Evolutionary conservation across 2,329 filamentous ascomycete genomes (phyloP).

Genomic region (Talaromyces atroroseus): DNA sequence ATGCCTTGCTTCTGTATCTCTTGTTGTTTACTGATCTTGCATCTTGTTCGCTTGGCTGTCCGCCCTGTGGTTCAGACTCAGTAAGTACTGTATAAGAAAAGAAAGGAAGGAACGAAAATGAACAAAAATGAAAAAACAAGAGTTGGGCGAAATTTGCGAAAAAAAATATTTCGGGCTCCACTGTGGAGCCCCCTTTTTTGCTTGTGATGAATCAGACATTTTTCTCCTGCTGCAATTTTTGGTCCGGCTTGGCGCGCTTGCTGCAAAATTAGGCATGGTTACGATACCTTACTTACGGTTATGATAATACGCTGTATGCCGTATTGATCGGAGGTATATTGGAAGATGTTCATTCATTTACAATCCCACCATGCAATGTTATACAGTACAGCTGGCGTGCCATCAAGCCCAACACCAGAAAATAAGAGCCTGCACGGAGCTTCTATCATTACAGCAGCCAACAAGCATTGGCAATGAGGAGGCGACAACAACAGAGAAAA

Average conservation of each 20-base stretch:
- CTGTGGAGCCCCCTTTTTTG: background rate
- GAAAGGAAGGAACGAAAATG: background rate
- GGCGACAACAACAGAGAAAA: slow-evolving; percentile 16
- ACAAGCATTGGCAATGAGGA: background rate
- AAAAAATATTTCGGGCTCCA: background rate
- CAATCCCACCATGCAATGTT: background rate
- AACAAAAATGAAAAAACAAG: background rate
- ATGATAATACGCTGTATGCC: background rate
- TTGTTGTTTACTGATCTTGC: too few relatives aligned
- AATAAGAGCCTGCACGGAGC: background rate
- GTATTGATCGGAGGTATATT: background rate
- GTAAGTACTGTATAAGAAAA: background rate
- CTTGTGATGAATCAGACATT: background rate
- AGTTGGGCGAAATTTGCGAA: background rate
- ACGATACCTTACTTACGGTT: background rate
- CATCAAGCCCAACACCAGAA: background rate
- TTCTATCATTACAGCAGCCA: background rate
- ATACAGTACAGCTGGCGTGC: slow-evolving; percentile 1
- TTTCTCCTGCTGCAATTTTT: background rate
- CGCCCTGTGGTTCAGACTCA: background rate
- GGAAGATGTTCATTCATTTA: background rate
- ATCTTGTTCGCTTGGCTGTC: background rate
- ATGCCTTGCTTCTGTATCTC: background rate
- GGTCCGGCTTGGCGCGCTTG: background rate
- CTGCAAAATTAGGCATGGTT: background rate